A percentile compares a stretch with the other conserved stretches of the same genome.
These are phyloP conservation scores for Aquilaria malaccensis DNA, from an alignment of 345 rosid species.

Conservation along the genomic window DNA sequence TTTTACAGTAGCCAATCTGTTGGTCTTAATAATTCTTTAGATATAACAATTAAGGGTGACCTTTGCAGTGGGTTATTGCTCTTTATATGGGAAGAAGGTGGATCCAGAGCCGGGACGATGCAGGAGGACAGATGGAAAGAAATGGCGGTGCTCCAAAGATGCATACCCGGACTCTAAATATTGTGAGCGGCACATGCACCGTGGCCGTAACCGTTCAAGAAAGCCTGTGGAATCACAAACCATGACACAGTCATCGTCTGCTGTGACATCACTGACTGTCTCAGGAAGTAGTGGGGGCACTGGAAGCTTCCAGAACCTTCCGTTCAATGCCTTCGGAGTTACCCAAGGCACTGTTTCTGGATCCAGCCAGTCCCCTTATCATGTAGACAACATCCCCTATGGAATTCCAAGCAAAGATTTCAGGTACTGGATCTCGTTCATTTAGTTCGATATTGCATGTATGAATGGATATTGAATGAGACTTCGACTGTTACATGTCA, in stretches of 20 bases:
- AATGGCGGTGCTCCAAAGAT: conserved; percentile 59
- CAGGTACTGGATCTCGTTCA: conserved; percentile 28
- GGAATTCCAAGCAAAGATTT: conserved; percentile 51
- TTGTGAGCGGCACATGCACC: conserved; percentile 98
- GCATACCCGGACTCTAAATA: conserved; percentile 65
- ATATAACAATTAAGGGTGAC: conserved; percentile 6
- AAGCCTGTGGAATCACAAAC: conserved; percentile 95
- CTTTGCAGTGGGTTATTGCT: conserved; percentile 44
- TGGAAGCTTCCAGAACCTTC: conserved; percentile 36
- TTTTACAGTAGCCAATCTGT: conserved; percentile 2
- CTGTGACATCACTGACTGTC: conserved; percentile 34
- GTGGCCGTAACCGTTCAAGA: conserved; percentile 99
- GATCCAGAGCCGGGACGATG: conserved; percentile 64
- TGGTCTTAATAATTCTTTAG: conserved; percentile 1
- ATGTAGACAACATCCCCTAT: conserved; percentile 35
- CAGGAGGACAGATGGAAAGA: conserved; percentile 57
- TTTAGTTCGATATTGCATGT: neutral
- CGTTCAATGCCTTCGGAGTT: conserved; percentile 25
- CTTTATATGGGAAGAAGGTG: conserved; percentile 43
- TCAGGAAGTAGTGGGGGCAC: conserved; percentile 26
- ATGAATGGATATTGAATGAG: neutral
- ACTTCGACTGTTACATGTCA: neutral
- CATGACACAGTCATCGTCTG: conserved; percentile 37
- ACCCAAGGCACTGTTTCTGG: conserved; percentile 29
- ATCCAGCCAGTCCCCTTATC: conserved; percentile 30